Evolutionary conservation across 495 filamentous ascomycete species (phyloP).

Genomic region (Penicillium simplicissimum): DNA sequence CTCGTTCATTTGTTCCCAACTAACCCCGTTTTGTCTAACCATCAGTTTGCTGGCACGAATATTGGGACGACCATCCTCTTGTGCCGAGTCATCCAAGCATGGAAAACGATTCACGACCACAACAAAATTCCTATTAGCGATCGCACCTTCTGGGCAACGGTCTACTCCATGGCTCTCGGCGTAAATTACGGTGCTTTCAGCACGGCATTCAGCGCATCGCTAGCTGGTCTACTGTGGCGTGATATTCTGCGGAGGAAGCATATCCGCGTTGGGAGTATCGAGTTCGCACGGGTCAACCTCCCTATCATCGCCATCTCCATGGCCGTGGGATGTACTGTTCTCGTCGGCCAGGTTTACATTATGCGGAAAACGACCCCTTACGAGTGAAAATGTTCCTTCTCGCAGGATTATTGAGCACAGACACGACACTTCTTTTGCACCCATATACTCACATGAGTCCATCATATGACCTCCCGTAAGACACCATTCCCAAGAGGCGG

Average conservation of each 20-base stretch:
- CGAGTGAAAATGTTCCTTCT: slow-evolving; percentile 5
- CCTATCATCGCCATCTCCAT: slow-evolving; percentile 68
- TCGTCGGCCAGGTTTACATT: slow-evolving; percentile 62
- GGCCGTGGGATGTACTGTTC: slow-evolving; percentile 58
- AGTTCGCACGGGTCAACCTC: slow-evolving; percentile 64
- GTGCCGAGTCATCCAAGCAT: slow-evolving; percentile 63
- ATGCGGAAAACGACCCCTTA: slow-evolving; percentile 33
- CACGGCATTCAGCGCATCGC: slow-evolving; percentile 63
- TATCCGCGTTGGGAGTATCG: slow-evolving; percentile 55
- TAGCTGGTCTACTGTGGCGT: slow-evolving; percentile 66
- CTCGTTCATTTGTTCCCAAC: not conserved
- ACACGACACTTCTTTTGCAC: not conserved
- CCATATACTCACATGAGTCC: too few relatives aligned
- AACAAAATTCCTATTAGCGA: slow-evolving; percentile 48
- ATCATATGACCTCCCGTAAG: too few relatives aligned
- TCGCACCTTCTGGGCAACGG: slow-evolving; percentile 64
- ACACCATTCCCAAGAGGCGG: too few relatives aligned
- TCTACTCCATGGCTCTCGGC: slow-evolving; percentile 67
- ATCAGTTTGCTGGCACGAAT: slow-evolving; percentile 67
- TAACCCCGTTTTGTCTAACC: not conserved
- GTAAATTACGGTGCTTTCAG: slow-evolving; percentile 72
- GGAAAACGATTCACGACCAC: slow-evolving; percentile 54
- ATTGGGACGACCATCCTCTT: slow-evolving; percentile 70
- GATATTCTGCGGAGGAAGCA: slow-evolving; percentile 64
- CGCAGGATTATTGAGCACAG: not conserved